phyloP scores from a whole-genome alignment of 495 filamentous ascomycete species.

The Aspergillus mulundensis region DNA sequence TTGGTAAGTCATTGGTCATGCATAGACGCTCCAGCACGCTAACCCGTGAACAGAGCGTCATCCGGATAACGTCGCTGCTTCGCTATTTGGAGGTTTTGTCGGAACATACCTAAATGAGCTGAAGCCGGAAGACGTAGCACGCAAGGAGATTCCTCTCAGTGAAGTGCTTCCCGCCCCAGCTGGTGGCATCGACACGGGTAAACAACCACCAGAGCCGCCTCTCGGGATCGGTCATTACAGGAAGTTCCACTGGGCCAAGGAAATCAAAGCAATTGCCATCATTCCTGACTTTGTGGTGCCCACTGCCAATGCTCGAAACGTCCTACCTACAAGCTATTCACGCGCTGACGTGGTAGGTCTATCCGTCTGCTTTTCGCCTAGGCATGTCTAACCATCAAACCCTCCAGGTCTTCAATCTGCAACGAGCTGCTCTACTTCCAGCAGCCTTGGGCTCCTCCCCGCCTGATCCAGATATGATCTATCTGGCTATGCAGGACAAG shows the following conservation, averaged over 20 bases:
- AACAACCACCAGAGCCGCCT: slow-evolving; percentile 81
- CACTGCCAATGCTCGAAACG: slow-evolving; percentile 79
- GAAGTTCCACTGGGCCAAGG: slow-evolving; percentile 84
- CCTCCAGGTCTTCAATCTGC: slow-evolving; percentile 80
- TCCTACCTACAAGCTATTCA: slow-evolving; percentile 71
- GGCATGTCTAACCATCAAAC: not conserved
- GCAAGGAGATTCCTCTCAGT: slow-evolving; percentile 90
- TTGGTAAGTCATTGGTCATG: slow-evolving; percentile 46
- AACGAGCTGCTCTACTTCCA: slow-evolving; percentile 83
- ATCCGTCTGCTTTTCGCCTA: not conserved
- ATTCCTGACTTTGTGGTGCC: slow-evolving; percentile 92
- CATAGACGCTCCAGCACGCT: not conserved
- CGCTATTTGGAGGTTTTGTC: slow-evolving; percentile 93
- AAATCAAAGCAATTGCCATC: slow-evolving; percentile 92
- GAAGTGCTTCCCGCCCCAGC: slow-evolving; percentile 85
- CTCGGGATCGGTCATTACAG: slow-evolving; percentile 86
- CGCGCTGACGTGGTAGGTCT: slow-evolving; percentile 69
- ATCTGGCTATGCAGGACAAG: slow-evolving; percentile 95
- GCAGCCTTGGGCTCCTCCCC: slow-evolving; percentile 80
- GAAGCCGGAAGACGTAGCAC: slow-evolving; percentile 74
- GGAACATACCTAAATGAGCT: slow-evolving; percentile 92
- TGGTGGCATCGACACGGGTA: slow-evolving; percentile 82
- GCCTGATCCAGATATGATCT: slow-evolving; percentile 89
- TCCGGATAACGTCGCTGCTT: slow-evolving; percentile 94
- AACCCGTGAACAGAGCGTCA: slow-evolving; percentile 64